phyloP scores from a whole-genome alignment of 2,329 filamentous ascomycete species.

The Monilinia laxa region DNA sequence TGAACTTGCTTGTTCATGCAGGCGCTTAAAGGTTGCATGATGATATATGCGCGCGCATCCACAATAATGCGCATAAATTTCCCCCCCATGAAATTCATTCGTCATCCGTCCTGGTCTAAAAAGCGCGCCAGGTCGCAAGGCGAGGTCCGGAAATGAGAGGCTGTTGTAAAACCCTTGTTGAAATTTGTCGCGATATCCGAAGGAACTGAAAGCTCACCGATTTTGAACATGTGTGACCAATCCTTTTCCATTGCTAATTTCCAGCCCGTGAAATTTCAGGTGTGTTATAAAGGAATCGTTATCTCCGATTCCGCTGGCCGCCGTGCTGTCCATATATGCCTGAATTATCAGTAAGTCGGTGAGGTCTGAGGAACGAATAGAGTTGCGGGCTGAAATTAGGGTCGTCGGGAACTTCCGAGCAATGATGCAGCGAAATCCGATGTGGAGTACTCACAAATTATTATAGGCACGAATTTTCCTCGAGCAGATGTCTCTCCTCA shows the following conservation, averaged over 20 bases:
- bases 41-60: conserved; percentile 24
- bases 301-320: conserved; percentile 27
- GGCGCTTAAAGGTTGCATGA: conserved; percentile 26
- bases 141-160: conserved; percentile 14
- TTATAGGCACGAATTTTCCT: conserved; percentile 71
- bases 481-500: conserved; percentile 67
- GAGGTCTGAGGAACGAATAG: conserved; percentile 12
- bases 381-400: neutral
- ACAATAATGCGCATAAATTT: conserved; percentile 14
- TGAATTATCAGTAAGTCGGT: conserved; percentile 23
- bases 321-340: conserved; percentile 39
- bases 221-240: neutral
- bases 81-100: conserved; percentile 9
- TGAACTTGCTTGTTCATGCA: conserved; percentile 17
- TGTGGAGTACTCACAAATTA: conserved; percentile 63
- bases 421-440: neutral
- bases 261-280: neutral
- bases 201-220: conserved; percentile 1
- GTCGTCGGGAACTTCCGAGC: neutral
- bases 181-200: conserved; percentile 18
- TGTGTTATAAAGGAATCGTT: neutral
- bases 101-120: neutral
- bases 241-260: neutral
- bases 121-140: conserved; percentile 9
- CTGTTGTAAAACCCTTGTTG: conserved; percentile 7